Evolutionary conservation across 345 rosid species (phyloP), one percentile per base, ranked within the genome.

Genomic region (Melastoma malabathricum): DNA sequence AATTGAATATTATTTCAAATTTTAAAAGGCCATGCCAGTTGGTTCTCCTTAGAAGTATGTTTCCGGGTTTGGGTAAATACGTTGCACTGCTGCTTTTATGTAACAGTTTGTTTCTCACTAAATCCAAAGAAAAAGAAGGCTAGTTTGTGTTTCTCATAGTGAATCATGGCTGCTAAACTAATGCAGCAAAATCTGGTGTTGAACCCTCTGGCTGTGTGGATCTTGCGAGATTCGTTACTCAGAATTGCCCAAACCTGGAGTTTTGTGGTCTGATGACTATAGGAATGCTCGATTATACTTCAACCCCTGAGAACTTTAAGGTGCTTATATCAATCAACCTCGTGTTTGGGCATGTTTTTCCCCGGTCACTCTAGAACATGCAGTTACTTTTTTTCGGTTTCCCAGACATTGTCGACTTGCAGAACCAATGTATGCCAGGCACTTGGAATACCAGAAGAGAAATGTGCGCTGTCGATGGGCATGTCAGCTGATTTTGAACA

Each of bases 251-350:
- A 4, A 82, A 84, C 62, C 96, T 92, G 8, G 83, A 79, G 71
- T 87, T 87, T 66, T 59, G 73, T 59, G 97, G 98, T 54, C 72
- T 92, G 48, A 92, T 92, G 98, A 87, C 98, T 12, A 84, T 92
- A 55, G 97, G 96, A 53, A 92, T 84, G 97, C 86, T 58, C 27
- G 97, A 92, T 69, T 87, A 82, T 53, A 59, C 95, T 47, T 84
- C 95, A 59, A 92, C 97, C 15, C 95, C 98, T 1, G 98, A 92
- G 70, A 92, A 92, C 67, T 87, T 92, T 66, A 82, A 81, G 95
- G 98, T 84, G 65, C 17, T 34, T 9, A 12, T 44, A 44, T 56
- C 41, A 25, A 25, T 12, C 16, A 17, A 18, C 20, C 7, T 15
- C 44, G 43, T 10, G 15, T 3, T 9, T 39, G 5, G 27, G 4